Percentiles rank a stretch among this genome's conserved stretches.
phyloP scores from a whole-genome alignment of 2,329 filamentous ascomycete genomes.

The Colletotrichum theobromicola region DNA sequence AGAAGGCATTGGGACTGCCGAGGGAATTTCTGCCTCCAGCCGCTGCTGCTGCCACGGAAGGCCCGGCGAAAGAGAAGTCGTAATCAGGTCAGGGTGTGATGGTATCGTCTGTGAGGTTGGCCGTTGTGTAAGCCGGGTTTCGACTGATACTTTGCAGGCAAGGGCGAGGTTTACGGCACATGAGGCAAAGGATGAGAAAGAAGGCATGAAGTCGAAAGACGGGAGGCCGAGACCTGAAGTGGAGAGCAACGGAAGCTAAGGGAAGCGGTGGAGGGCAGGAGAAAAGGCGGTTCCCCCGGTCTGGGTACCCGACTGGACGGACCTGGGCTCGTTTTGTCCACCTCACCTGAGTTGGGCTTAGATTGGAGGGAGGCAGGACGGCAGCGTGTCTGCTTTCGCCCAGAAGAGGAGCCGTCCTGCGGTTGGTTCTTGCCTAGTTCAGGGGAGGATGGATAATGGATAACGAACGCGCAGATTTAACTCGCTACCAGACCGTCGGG shows the following conservation, averaged over 20 bases:
- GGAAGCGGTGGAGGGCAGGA: not conserved
- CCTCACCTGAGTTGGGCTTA: not conserved
- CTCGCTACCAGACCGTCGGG: slow-evolving; percentile 19
- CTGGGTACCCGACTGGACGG: not conserved
- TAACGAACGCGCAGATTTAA: slow-evolving; percentile 26
- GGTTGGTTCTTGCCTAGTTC: not conserved
- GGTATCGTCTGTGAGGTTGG: not conserved
- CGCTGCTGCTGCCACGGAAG: not conserved
- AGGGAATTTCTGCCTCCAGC: not conserved
- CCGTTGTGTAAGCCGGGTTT: not conserved
- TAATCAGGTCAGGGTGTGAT: not conserved
- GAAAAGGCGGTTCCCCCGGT: not conserved
- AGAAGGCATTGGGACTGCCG: not conserved
- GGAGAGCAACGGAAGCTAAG: slow-evolving; percentile 4
- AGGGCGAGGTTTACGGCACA: not conserved
- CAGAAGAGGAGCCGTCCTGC: not conserved
- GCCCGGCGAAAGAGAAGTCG: not conserved
- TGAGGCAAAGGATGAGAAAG: not conserved
- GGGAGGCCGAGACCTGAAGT: not conserved
- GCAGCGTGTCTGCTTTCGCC: not conserved
- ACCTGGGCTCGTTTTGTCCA: not conserved
- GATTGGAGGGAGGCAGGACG: not conserved
- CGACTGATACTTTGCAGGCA: not conserved
- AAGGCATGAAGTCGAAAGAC: slow-evolving; percentile 2
- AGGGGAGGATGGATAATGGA: not conserved